Conservation (phyloP, 805 yeast species). For the Ascoidea rubescens region DNA sequence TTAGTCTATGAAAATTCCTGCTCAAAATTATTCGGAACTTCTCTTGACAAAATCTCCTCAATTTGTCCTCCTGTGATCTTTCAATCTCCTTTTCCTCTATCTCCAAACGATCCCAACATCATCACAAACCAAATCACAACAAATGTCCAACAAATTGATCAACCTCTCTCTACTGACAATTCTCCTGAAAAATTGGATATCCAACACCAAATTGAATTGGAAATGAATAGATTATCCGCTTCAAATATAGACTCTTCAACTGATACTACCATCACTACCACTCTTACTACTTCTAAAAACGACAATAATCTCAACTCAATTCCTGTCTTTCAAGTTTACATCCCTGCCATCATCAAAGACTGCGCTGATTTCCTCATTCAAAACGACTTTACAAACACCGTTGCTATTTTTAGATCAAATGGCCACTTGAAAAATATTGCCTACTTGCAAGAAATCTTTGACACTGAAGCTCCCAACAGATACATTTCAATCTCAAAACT, state of each 20-base stretch:
- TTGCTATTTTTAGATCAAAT: slow-evolving; percentile 87
- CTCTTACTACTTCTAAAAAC: neutral
- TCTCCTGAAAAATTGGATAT: too few relatives aligned
- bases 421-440: slow-evolving; percentile 86
- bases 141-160: too few relatives aligned
- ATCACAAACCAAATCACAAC: neutral
- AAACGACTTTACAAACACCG: slow-evolving; percentile 38
- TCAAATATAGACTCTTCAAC: neutral
- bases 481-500: neutral
- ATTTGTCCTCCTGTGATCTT: too few relatives aligned
- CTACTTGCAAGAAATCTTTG: slow-evolving; percentile 71
- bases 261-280: neutral
- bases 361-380: slow-evolving; percentile 5
- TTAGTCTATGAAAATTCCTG: too few relatives aligned
- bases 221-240: too few relatives aligned
- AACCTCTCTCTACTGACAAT: too few relatives aligned
- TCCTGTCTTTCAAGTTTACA: neutral
- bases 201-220: too few relatives aligned
- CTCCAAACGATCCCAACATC: neutral
- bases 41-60: too few relatives aligned
- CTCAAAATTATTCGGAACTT: too few relatives aligned
- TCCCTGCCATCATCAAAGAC: slow-evolving; percentile 6
- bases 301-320: neutral
- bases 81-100: too few relatives aligned
- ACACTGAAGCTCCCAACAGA: slow-evolving; percentile 48